These are phyloP conservation scores for Solanum ossicruentum DNA, from an alignment of 257 asterid species.

Conservation along the genomic window DNA sequence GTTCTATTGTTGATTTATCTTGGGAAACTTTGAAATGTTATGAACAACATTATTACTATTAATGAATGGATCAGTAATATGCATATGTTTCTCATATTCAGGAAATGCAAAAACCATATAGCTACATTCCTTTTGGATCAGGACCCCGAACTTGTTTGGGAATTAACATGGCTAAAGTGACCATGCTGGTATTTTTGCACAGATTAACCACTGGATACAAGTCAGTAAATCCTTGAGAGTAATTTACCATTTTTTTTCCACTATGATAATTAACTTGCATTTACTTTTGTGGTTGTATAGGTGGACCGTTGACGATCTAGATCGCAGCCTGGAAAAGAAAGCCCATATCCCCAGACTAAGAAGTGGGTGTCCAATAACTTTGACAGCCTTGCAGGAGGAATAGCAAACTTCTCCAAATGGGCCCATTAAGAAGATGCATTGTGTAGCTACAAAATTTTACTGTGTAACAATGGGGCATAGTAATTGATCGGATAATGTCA, in stretches of 20 bases:
- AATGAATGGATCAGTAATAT: background rate
- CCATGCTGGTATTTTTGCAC: slow-evolving; percentile 42
- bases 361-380: slow-evolving; percentile 54
- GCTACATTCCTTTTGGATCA: slow-evolving; percentile 50
- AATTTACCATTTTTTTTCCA: background rate
- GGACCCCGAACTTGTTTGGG: slow-evolving; percentile 64
- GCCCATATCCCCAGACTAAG: slow-evolving; percentile 44
- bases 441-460: background rate
- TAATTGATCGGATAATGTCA: background rate
- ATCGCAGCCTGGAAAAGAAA: slow-evolving; percentile 37
- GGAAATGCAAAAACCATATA: slow-evolving; percentile 52
- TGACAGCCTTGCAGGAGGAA: slow-evolving; percentile 9
- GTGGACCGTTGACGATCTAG: slow-evolving; percentile 50
- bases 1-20: background rate
- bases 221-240: slow-evolving; percentile 11
- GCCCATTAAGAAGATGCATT: background rate
- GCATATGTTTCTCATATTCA: background rate
- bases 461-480: background rate
- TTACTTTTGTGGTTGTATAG: slow-evolving; percentile 7
- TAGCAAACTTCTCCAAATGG: background rate
- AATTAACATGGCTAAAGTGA: slow-evolving; percentile 49
- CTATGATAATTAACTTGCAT: background rate
- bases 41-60: background rate
- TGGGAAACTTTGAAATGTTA: background rate
- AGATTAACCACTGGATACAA: slow-evolving; percentile 38